These are phyloP conservation scores for Xylariomycetidae sp. DNA, from an alignment of 2,329 filamentous ascomycete genomes.

Conservation along the genomic window DNA sequence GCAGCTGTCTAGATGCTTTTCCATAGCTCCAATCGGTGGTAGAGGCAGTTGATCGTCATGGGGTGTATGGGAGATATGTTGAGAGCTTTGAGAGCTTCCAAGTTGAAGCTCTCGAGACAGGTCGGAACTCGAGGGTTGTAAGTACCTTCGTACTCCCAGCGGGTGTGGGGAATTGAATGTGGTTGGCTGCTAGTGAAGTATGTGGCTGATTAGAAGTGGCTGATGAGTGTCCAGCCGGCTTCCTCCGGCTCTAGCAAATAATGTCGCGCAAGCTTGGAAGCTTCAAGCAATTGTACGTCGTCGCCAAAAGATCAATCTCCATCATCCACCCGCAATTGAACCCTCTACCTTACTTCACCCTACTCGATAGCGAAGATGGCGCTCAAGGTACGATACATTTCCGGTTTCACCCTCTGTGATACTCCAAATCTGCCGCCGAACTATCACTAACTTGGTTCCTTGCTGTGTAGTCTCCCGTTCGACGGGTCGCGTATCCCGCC, in stretches of 20 bases:
- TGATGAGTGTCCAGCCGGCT: constrained; percentile 12
- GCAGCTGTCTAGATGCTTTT: constrained; percentile 55
- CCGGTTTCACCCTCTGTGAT: not conserved
- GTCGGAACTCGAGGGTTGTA: too few species aligned
- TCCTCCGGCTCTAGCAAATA: constrained; percentile 19
- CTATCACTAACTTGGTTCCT: constrained; percentile 14
- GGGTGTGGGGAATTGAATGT: too few species aligned
- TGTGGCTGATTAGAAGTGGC: constrained; percentile 4
- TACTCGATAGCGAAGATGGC: constrained; percentile 20
- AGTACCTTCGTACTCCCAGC: too few species aligned
- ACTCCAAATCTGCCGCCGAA: too few species aligned
- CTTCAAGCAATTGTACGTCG: constrained; percentile 13
- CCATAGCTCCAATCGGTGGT: too few species aligned
- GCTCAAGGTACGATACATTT: constrained; percentile 17
- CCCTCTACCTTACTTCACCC: constrained; percentile 7
- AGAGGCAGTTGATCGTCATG: too few species aligned
- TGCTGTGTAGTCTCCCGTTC: constrained; percentile 39
- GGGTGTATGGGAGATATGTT: too few species aligned
- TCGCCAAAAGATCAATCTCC: constrained; percentile 14
- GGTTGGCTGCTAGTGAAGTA: not conserved
- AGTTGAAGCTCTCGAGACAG: too few species aligned
- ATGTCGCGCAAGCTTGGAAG: constrained; percentile 24
- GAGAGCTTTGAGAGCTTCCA: too few species aligned
- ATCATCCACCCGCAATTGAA: constrained; percentile 18
- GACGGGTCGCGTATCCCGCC: constrained; percentile 33